Conservation (phyloP, 2,329 filamentous ascomycete genomes). For the Parastagonospora nodorum region DNA sequence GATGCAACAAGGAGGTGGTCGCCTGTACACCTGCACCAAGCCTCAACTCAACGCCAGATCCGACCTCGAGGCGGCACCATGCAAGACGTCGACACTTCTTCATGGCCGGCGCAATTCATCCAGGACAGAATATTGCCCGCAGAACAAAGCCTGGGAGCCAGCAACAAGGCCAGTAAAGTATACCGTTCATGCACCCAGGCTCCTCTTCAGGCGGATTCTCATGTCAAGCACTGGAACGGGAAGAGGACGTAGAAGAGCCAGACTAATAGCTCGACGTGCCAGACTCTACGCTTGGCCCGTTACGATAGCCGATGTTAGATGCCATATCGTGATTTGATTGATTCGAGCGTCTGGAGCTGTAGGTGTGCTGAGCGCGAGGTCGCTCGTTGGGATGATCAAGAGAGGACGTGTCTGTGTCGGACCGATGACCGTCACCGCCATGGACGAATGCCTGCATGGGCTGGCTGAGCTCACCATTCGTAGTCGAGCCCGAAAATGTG, state of each 20-base stretch:
- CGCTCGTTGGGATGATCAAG: conserved; percentile 32
- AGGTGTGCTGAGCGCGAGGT: conserved; percentile 24
- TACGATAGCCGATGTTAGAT: conserved; percentile 30
- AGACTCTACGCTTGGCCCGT: conserved; percentile 33
- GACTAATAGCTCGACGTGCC: conserved; percentile 31
- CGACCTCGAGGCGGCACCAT: no score
- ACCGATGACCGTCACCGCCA: conserved; percentile 36
- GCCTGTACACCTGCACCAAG: no score
- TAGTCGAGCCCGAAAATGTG: conserved; percentile 1
- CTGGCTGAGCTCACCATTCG: conserved; percentile 12
- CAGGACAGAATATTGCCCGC: conserved; percentile 43
- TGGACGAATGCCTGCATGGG: conserved; percentile 25
- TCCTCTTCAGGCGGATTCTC: conserved; percentile 30
- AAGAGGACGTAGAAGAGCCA: conserved; percentile 28
- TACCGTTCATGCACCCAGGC: conserved; percentile 29
- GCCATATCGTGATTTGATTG: conserved; percentile 22
- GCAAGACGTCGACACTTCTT: neutral
- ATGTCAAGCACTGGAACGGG: conserved; percentile 26
- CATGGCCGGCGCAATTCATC: no score
- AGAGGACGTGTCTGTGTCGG: conserved; percentile 6
- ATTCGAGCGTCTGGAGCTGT: conserved; percentile 13
- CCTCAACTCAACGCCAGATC: no score
- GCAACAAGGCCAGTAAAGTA: conserved; percentile 38
- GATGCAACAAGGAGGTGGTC: no score
- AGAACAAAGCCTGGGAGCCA: conserved; percentile 43